These are phyloP conservation scores for Grigorovia yakushimaensis DNA, from an alignment of 805 yeast species.

Conservation along the genomic window DNA sequence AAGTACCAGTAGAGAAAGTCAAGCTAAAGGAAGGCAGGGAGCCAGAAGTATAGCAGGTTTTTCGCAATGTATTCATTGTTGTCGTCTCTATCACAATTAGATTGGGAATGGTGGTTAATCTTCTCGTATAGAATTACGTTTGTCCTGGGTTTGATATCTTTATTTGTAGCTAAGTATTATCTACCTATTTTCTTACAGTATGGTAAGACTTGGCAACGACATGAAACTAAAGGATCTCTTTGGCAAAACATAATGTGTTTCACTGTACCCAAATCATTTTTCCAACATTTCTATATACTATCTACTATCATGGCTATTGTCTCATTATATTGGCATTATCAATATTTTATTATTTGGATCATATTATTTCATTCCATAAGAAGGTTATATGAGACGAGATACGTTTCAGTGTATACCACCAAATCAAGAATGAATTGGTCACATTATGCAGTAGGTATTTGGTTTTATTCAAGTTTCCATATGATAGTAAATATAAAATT, in stretches of 20 bases:
- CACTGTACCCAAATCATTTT: constrained; percentile 55
- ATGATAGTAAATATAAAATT: constrained; percentile 28
- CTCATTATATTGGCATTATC: constrained; percentile 8
- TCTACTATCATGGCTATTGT: constrained; percentile 29
- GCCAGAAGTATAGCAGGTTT: neutral
- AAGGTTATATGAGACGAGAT: constrained; percentile 45
- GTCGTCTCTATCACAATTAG: neutral
- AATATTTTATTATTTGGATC: constrained; percentile 17
- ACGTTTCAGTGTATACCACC: constrained; percentile 37
- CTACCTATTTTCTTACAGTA: constrained; percentile 34
- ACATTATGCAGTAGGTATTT: constrained; percentile 58
- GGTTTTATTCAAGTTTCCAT: constrained; percentile 45
- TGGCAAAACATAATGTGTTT: constrained; percentile 16
- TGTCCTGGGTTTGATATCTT: constrained; percentile 16
- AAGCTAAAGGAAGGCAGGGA: too few relatives aligned
- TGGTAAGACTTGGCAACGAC: constrained; percentile 33
- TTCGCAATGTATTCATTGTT: neutral
- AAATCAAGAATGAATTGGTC: constrained; percentile 50
- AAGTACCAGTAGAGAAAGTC: too few relatives aligned
- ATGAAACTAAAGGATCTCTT: constrained; percentile 1
- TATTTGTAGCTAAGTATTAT: constrained; percentile 27
- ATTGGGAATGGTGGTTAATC: neutral
- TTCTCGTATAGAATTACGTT: constrained; percentile 8
- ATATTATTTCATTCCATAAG: constrained; percentile 44
- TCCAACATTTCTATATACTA: constrained; percentile 50